A percentile compares a stretch with the other conserved stretches of the same genome.
Conservation (phyloP, 805 yeast species). For the Blastobotrys parvus region DNA sequence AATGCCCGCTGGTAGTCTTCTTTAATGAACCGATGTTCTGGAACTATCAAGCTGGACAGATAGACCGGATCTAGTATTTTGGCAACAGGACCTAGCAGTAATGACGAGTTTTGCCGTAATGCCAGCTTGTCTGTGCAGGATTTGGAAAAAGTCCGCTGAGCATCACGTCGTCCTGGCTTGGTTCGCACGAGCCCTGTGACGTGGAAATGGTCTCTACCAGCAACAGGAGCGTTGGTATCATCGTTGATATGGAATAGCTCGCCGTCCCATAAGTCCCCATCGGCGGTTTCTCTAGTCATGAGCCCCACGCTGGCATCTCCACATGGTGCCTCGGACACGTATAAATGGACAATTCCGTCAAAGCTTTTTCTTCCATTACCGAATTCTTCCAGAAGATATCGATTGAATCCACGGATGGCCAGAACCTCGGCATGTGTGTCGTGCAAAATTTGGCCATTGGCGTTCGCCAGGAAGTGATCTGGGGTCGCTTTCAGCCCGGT, state of each 20-base stretch:
- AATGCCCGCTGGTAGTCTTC: slow-evolving; percentile 28
- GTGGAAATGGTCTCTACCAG: slow-evolving; percentile 61
- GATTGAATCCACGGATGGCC: slow-evolving; percentile 61
- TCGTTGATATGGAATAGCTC: neutral
- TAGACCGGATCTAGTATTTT: slow-evolving; percentile 16
- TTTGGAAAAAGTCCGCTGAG: slow-evolving; percentile 62
- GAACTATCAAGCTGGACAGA: slow-evolving; percentile 24
- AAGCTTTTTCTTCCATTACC: slow-evolving; percentile 10
- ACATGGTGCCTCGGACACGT: slow-evolving; percentile 75
- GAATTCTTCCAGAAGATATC: slow-evolving; percentile 45
- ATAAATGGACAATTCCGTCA: slow-evolving; percentile 40
- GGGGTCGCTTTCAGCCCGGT: slow-evolving; percentile 85
- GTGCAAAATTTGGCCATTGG: slow-evolving; percentile 61
- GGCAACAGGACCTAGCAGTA: slow-evolving; percentile 25
- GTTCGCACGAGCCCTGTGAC: slow-evolving; percentile 67
- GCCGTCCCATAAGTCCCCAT: slow-evolving; percentile 20
- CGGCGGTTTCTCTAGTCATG: no score
- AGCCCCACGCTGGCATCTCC: slow-evolving; percentile 75
- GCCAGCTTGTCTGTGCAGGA: slow-evolving; percentile 85
- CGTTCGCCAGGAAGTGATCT: slow-evolving; percentile 34
- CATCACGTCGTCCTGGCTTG: slow-evolving; percentile 86
- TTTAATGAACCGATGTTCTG: slow-evolving; percentile 12
- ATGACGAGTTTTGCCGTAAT: slow-evolving; percentile 42
- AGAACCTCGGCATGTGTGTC: slow-evolving; percentile 89
- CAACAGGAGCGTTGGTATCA: slow-evolving; percentile 17